Base-by-base conservation (phyloP, 768 basidiomycete species). In the Termitomyces sp. region DNA sequence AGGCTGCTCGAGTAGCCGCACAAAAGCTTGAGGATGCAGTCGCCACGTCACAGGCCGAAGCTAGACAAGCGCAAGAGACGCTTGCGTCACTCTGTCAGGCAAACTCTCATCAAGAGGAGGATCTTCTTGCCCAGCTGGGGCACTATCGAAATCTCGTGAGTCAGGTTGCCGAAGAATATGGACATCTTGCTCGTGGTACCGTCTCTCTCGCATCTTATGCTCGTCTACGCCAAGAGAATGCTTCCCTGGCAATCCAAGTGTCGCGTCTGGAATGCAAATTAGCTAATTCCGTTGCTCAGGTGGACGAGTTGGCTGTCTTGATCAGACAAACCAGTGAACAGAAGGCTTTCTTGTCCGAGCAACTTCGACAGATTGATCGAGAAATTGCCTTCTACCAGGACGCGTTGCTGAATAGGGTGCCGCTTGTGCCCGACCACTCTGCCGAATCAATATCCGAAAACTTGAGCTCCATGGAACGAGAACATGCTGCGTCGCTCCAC, bases 251-350 rank as follows among this genome's bases (percentile, higher is more conserved):
- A 54, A 60, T 80, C 10, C 77, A 73, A 8, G 69, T 73, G 25
- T 67, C 75, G 27, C 82, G 86, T 28, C 70, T 89, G 12, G 82
- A 87, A 61, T 82, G 88, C 57, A 88, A 85, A 67, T 72, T 89
- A 14, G 81, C 80, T 40, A 87, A 86, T 63, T 75, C 86, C 5
- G 84, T 89, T 54, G 82, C 71, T 17, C 87, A 90, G 64, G 84
- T 87, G 21, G 67, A 73, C 12, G 87, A 89, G 58, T 71, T 91
- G 8, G 82, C 82, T 1, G 71, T 80, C 57, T 77, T 90, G 41
- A 74, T 87, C 61, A 83, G 85, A 25, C 79, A 82, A 27, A 69
- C 73, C 27, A 78, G 78, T 45, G 81, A 84, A 14, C 75, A 82
- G 50, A 87, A 80, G 59, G 58, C 58, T 11, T 62, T 80, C 7